These are phyloP conservation scores for Stachybotrys echinatus DNA, from an alignment of 2,329 filamentous ascomycete genomes.

Conservation along the genomic window DNA sequence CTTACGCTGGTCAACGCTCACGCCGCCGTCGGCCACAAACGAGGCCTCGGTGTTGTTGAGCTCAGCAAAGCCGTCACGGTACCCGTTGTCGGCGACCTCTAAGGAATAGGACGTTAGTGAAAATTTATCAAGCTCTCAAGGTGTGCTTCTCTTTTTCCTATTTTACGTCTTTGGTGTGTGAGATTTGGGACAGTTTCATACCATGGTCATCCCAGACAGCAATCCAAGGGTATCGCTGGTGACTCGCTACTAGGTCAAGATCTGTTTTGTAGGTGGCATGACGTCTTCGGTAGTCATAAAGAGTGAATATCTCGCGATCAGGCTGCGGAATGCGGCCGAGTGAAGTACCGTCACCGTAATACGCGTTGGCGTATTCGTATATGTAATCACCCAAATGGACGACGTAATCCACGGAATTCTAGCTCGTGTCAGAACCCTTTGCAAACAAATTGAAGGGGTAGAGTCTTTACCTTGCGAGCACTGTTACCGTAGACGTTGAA, in stretches of 20 bases:
- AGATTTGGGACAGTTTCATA: not conserved
- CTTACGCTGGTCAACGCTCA: constrained; percentile 67
- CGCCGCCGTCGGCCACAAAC: not conserved
- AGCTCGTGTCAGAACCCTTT: not conserved
- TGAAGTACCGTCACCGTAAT: constrained; percentile 7
- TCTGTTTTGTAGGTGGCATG: constrained; percentile 35
- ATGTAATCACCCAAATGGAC: constrained; percentile 58
- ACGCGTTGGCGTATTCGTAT: constrained; percentile 42
- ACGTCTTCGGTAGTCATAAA: constrained; percentile 36
- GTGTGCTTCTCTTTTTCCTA: not conserved
- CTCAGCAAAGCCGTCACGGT: constrained; percentile 53
- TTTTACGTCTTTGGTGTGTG: not conserved
- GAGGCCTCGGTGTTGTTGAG: constrained; percentile 45
- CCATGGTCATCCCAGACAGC: constrained; percentile 34
- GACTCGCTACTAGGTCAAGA: constrained; percentile 33
- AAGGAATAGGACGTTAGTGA: too few species aligned
- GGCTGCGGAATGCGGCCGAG: not conserved
- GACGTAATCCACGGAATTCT: constrained; percentile 53
- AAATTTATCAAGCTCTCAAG: too few species aligned
- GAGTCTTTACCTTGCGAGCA: constrained; percentile 37
- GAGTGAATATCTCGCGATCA: constrained; percentile 19
- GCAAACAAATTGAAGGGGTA: not conserved
- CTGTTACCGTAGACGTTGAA: constrained; percentile 57
- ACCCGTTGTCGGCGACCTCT: constrained; percentile 58
- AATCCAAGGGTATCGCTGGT: constrained; percentile 38